phyloP scores from a whole-genome alignment of 2,329 filamentous ascomycete species.

The Exserohilum rostratum region DNA sequence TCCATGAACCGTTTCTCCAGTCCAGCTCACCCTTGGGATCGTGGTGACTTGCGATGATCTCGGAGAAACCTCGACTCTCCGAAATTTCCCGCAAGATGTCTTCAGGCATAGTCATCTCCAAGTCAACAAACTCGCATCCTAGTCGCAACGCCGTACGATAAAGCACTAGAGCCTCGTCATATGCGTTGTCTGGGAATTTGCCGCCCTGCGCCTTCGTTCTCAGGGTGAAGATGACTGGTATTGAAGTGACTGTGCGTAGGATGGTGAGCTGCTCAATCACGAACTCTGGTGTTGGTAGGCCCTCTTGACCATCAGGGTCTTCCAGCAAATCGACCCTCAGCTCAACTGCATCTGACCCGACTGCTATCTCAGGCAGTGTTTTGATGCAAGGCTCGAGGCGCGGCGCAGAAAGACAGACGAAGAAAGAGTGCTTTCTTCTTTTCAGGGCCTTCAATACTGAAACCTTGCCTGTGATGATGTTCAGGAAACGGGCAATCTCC shows the following conservation, averaged over 20 bases:
- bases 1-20: slow-evolving; percentile 94
- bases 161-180: slow-evolving; percentile 72
- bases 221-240: slow-evolving; percentile 92
- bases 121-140: slow-evolving; percentile 89
- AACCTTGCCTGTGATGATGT: slow-evolving; percentile 67
- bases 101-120: slow-evolving; percentile 86
- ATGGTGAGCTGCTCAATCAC: slow-evolving; percentile 81
- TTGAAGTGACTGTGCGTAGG: slow-evolving; percentile 71
- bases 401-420: slow-evolving; percentile 87
- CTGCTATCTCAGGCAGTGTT: slow-evolving; percentile 72
- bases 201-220: slow-evolving; percentile 87
- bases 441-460: slow-evolving; percentile 63
- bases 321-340: slow-evolving; percentile 88
- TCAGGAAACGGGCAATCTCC: slow-evolving; percentile 77
- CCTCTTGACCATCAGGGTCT: slow-evolving; percentile 66
- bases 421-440: slow-evolving; percentile 79
- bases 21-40: slow-evolving; percentile 79
- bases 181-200: slow-evolving; percentile 78
- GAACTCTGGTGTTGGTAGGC: slow-evolving; percentile 72
- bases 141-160: slow-evolving; percentile 80
- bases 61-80: slow-evolving; percentile 72
- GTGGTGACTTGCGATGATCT: slow-evolving; percentile 94
- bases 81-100: slow-evolving; percentile 73
- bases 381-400: slow-evolving; percentile 69
- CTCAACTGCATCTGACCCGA: slow-evolving; percentile 92